Evolutionary conservation across 306 rosid genomes (phyloP).

Genomic region (Oxytropis ochrocephala): DNA sequence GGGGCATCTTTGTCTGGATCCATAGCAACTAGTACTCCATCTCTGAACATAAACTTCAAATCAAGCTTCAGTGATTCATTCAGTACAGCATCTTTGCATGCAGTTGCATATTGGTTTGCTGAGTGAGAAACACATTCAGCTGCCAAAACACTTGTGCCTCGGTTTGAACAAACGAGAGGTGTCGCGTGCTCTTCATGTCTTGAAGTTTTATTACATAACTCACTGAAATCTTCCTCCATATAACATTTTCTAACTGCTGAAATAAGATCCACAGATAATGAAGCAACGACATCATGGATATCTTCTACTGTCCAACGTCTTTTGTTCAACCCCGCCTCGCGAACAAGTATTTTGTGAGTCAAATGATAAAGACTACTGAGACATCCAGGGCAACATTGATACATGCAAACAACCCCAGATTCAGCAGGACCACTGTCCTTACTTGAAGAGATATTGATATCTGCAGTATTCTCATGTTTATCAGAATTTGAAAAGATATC

Average conservation of each 20-base stretch:
- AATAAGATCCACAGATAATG: constrained; percentile 66
- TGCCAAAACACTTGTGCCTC: constrained; percentile 21
- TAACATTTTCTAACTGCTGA: constrained; percentile 48
- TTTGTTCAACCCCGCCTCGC: constrained; percentile 26
- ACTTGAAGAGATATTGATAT: constrained; percentile 25
- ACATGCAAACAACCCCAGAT: constrained; percentile 45
- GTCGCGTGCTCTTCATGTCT: constrained; percentile 19
- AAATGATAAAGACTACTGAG: constrained; percentile 34
- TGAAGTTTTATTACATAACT: constrained; percentile 4
- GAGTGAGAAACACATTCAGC: constrained; percentile 69
- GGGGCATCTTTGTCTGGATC: constrained; percentile 48
- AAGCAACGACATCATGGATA: constrained; percentile 61
- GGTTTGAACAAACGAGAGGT: constrained; percentile 17
- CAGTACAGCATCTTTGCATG: constrained; percentile 10
- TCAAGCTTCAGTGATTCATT: constrained; percentile 27
- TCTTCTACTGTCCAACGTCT: constrained; percentile 59
- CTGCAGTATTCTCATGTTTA: constrained; percentile 12
- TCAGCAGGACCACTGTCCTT: constrained; percentile 22
- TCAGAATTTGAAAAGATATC: constrained; percentile 25
- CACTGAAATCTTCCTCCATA: constrained; percentile 28
- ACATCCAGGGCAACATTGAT: constrained; percentile 74
- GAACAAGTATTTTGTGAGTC: constrained; percentile 38
- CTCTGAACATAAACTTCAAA: constrained; percentile 61
- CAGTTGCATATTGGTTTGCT: constrained; percentile 20
- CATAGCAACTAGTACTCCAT: constrained; percentile 65